Percentiles rank a stretch among this genome's conserved stretches.
Conservation (phyloP, 1,284 basidiomycete genomes). For the Ceratobasidium sp. region DNA sequence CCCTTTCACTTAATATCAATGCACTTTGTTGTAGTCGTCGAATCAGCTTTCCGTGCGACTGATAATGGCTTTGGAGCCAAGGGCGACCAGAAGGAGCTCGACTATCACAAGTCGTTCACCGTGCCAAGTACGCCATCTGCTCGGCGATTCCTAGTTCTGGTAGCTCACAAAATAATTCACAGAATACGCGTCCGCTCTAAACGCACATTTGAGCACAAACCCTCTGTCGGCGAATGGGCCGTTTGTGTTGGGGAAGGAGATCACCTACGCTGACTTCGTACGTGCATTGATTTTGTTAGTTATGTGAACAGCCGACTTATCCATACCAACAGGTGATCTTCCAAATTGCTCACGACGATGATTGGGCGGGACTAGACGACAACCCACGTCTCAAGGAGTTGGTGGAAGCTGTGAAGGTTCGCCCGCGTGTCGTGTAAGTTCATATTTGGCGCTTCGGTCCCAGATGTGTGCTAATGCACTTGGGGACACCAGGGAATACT, state of each 20-base stretch:
- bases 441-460: neutral
- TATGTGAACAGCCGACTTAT: neutral
- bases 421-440: conserved; percentile 42
- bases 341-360: conserved; percentile 43
- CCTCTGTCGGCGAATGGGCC: conserved; percentile 38
- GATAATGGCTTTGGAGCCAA: conserved; percentile 12
- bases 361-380: conserved; percentile 26
- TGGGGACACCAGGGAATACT: conserved; percentile 25
- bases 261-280: conserved; percentile 43
- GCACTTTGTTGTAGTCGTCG: neutral
- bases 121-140: conserved; percentile 3
- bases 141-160: neutral
- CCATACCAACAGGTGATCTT: conserved; percentile 29
- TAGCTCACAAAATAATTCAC: neutral
- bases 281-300: neutral
- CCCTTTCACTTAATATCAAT: neutral
- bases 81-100: conserved; percentile 17
- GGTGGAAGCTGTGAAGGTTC: conserved; percentile 40
- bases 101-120: conserved; percentile 39
- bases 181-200: conserved; percentile 41
- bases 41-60: conserved; percentile 25
- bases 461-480: neutral
- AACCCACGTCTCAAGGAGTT: conserved; percentile 43
- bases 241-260: conserved; percentile 33
- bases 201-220: conserved; percentile 39